A percentile compares a stretch with the other conserved stretches of the same genome.
Evolutionary conservation across 1,139 yeast species (phyloP).

Genomic region (Candida sanyaensis): DNA sequence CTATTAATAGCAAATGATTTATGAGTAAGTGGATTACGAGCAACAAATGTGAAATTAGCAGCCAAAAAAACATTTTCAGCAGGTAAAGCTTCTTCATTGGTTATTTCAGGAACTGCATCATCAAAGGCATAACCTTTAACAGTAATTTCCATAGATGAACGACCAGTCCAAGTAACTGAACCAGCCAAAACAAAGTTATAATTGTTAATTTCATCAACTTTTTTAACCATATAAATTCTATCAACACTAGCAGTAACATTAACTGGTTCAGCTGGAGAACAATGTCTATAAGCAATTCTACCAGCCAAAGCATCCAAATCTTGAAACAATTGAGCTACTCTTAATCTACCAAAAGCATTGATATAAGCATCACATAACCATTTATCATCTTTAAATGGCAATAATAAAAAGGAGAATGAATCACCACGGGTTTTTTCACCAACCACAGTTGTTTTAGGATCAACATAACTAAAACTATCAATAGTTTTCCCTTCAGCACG

Average conservation of each 20-base stretch:
- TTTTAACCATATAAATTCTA: slow-evolving; percentile 83
- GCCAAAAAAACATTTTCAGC: slow-evolving; percentile 60
- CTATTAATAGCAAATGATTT: slow-evolving; percentile 83
- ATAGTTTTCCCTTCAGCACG: slow-evolving; percentile 67
- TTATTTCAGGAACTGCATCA: slow-evolving; percentile 41
- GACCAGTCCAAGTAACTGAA: slow-evolving; percentile 89
- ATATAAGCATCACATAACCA: slow-evolving; percentile 86
- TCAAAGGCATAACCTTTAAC: slow-evolving; percentile 83
- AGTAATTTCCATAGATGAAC: slow-evolving; percentile 92
- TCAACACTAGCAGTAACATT: slow-evolving; percentile 95
- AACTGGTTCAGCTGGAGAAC: slow-evolving; percentile 89
- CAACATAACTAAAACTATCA: slow-evolving; percentile 69
- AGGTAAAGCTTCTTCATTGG: slow-evolving; percentile 33
- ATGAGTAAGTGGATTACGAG: slow-evolving; percentile 88
- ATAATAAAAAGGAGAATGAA: slow-evolving; percentile 68
- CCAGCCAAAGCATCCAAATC: slow-evolving; percentile 91
- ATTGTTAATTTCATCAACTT: slow-evolving; percentile 74
- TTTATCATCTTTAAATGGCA: slow-evolving; percentile 83
- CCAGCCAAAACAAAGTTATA: slow-evolving; percentile 85
- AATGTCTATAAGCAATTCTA: slow-evolving; percentile 80
- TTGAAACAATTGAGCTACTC: slow-evolving; percentile 91
- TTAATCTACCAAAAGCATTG: slow-evolving; percentile 82
- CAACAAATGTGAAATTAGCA: slow-evolving; percentile 94
- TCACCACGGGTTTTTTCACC: slow-evolving; percentile 74
- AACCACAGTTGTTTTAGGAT: slow-evolving; percentile 71